A percentile compares a stretch with the other conserved stretches of the same genome.
These are phyloP conservation scores for Alternaria ethzedia DNA, from an alignment of 2,329 filamentous ascomycete species.

Conservation along the genomic window DNA sequence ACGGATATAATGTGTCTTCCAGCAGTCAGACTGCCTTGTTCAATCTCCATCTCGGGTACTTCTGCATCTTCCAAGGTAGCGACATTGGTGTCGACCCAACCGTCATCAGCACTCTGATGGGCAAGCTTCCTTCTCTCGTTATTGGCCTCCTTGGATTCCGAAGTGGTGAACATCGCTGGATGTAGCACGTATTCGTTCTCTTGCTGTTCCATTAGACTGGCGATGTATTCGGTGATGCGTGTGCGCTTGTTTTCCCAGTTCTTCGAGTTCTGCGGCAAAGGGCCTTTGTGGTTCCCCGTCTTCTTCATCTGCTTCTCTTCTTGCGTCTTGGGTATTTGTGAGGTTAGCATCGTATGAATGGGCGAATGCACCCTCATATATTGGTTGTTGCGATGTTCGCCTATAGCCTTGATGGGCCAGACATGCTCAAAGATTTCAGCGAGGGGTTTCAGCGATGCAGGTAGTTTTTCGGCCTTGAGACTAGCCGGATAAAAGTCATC, in stretches of 20 bases:
- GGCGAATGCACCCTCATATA: constrained; percentile 83
- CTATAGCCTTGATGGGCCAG: constrained; percentile 88
- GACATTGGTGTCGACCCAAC: constrained; percentile 84
- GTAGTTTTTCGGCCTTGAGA: constrained; percentile 51
- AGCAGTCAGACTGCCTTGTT: constrained; percentile 82
- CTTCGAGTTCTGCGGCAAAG: constrained; percentile 67
- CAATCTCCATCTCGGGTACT: constrained; percentile 72
- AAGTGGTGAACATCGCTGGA: constrained; percentile 71
- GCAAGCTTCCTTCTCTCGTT: constrained; percentile 60
- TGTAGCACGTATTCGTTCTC: constrained; percentile 88
- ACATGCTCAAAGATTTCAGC: constrained; percentile 84
- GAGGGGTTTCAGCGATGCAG: constrained; percentile 63
- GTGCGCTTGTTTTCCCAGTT: constrained; percentile 78
- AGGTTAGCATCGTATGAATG: constrained; percentile 80
- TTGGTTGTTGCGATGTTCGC: constrained; percentile 71
- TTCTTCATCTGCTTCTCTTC: constrained; percentile 68
- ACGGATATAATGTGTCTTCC: constrained; percentile 81
- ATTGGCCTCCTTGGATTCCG: constrained; percentile 61
- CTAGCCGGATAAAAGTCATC: constrained; percentile 59
- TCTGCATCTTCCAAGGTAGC: constrained; percentile 69
- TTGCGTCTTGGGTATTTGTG: constrained; percentile 71
- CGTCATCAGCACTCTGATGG: constrained; percentile 61
- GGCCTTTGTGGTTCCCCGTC: constrained; percentile 47
- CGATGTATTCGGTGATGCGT: constrained; percentile 80
- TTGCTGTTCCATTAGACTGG: constrained; percentile 72